phyloP scores from a whole-genome alignment of 2,329 filamentous ascomycete genomes.

The Claviceps pazoutovae region DNA sequence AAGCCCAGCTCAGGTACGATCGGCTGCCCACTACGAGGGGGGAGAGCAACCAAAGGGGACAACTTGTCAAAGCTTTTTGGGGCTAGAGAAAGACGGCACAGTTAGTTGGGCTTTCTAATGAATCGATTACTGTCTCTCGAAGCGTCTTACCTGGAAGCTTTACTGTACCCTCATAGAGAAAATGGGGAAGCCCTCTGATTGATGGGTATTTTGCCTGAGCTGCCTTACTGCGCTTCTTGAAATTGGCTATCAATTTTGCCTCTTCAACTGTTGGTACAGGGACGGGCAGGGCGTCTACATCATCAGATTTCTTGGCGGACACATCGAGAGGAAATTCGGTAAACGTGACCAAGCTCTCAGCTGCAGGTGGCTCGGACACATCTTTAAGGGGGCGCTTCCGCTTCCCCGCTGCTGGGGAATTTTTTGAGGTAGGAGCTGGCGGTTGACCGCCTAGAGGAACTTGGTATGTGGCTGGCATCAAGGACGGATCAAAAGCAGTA shows the following conservation, averaged over 20 bases:
- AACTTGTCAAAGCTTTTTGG: slow-evolving; percentile 33
- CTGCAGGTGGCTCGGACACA: background rate
- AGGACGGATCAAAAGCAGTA: background rate
- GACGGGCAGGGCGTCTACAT: slow-evolving; percentile 18
- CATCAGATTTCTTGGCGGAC: slow-evolving; percentile 19
- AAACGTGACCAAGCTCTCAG: slow-evolving; percentile 7
- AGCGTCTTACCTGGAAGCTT: slow-evolving; percentile 21
- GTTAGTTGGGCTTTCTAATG: background rate
- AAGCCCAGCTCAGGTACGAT: slow-evolving; percentile 26
- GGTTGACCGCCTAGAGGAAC: background rate
- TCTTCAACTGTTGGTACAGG: slow-evolving; percentile 22
- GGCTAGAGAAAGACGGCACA: slow-evolving; percentile 7
- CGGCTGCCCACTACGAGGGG: slow-evolving; percentile 23
- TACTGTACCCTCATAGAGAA: slow-evolving; percentile 24
- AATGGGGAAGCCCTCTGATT: slow-evolving; percentile 24
- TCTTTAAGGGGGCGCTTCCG: slow-evolving; percentile 21
- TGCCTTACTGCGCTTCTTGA: slow-evolving; percentile 23
- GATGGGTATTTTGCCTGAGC: slow-evolving; percentile 24
- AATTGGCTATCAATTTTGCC: slow-evolving; percentile 21
- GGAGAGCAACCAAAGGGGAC: slow-evolving; percentile 27
- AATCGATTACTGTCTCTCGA: no score
- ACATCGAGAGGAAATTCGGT: slow-evolving; percentile 18
- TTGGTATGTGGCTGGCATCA: slow-evolving; percentile 1
- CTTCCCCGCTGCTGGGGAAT: slow-evolving; percentile 21
- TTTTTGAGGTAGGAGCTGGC: slow-evolving; percentile 7